Conservation (phyloP, 345 rosid genomes). For the Capsella bursapastoris region DNA sequence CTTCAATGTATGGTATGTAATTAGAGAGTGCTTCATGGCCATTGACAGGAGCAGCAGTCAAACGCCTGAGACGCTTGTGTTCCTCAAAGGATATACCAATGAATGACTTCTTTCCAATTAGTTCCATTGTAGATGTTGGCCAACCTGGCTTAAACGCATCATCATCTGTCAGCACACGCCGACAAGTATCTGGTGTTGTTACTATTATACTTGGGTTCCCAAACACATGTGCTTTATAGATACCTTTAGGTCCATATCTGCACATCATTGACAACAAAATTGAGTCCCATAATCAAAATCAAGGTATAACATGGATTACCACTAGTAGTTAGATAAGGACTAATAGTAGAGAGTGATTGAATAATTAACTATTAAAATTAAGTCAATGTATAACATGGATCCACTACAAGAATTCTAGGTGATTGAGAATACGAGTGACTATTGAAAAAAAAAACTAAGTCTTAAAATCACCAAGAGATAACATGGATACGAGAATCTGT, state of each 20-base stretch:
- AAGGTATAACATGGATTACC: conserved; percentile 1
- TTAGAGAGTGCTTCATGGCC: conserved; percentile 59
- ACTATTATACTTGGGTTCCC: conserved; percentile 84
- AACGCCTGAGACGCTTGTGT: conserved; percentile 61
- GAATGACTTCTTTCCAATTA: conserved; percentile 85
- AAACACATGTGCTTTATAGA: conserved; percentile 88
- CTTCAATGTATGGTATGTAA: conserved; percentile 54
- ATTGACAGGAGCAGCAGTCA: conserved; percentile 58
- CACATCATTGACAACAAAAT: conserved; percentile 31
- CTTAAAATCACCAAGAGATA: too few relatives aligned
- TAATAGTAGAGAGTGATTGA: neutral
- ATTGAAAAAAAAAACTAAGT: too few relatives aligned
- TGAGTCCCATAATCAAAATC: neutral
- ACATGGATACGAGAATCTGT: too few relatives aligned
- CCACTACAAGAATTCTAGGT: too few relatives aligned
- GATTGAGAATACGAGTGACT: too few relatives aligned
- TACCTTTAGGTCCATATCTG: conserved; percentile 68
- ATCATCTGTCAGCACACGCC: conserved; percentile 66
- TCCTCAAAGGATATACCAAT: conserved; percentile 52
- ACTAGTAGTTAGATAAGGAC: neutral
- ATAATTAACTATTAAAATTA: neutral
- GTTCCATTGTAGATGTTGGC: conserved; percentile 69
- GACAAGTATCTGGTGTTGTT: conserved; percentile 71
- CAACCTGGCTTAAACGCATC: conserved; percentile 80
- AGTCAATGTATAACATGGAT: too few relatives aligned